phyloP scores from a whole-genome alignment of 1,139 yeast species.

The Suhomyces yuchorum region DNA sequence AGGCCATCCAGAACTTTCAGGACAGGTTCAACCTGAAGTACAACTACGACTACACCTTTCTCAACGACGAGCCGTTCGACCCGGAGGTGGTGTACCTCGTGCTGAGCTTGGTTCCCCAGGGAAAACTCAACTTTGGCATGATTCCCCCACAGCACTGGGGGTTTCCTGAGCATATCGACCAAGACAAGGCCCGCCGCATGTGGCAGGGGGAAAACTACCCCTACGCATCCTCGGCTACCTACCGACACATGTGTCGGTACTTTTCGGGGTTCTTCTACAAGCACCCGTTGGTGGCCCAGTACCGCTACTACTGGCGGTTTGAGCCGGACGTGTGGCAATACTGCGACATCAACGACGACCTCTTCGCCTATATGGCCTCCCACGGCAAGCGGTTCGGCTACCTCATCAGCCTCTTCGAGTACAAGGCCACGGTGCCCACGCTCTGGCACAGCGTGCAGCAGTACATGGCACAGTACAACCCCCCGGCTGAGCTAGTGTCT shows the following conservation, averaged over 20 bases:
- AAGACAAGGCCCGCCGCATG: constrained; percentile 20
- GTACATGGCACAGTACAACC: constrained; percentile 15
- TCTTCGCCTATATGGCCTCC: constrained; percentile 29
- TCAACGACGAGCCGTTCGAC: constrained; percentile 36
- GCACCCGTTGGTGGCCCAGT: constrained; percentile 32
- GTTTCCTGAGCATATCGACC: constrained; percentile 34
- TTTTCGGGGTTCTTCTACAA: constrained; percentile 38
- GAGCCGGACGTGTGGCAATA: constrained; percentile 15
- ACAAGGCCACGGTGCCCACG: constrained; percentile 34
- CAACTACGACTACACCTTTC: constrained; percentile 38
- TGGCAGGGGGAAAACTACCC: constrained; percentile 10
- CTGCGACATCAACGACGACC: constrained; percentile 35
- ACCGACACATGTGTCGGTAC: constrained; percentile 43
- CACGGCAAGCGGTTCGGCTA: constrained; percentile 30
- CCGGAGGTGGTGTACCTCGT: constrained; percentile 28
- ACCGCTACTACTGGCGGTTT: constrained; percentile 40
- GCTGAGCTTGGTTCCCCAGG: constrained; percentile 23
- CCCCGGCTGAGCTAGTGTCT: constrained; percentile 13
- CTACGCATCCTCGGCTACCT: constrained; percentile 35
- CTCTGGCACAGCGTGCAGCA: constrained; percentile 30
- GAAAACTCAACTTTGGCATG: constrained; percentile 33
- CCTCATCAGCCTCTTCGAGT: constrained; percentile 33
- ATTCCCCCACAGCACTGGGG: constrained; percentile 36
- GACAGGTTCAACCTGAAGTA: constrained; percentile 22
- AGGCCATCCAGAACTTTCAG: constrained; percentile 23